Base-by-base conservation (phyloP, 768 basidiomycete genomes). In the Psilocybe tampanensis region DNA sequence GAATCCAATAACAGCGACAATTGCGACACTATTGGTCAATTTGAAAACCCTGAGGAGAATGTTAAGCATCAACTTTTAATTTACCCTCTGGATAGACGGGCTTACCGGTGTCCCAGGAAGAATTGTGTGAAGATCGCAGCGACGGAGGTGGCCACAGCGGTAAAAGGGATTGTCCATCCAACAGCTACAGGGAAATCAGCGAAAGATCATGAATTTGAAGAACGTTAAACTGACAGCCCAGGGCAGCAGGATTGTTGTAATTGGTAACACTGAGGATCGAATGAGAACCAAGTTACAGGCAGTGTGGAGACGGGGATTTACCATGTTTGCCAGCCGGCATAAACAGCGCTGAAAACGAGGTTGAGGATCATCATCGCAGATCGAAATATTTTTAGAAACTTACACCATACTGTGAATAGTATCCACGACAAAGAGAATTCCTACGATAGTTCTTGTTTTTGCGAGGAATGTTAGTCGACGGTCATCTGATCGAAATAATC, bases 101-200 rank as follows among this genome's bases (percentile, higher is more conserved):
- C 73, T 17, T 54, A 75, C 81, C 81, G 75, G 60, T 77, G 72
- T 0, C 70, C 76, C n/a, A 84, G 68, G 69, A 80, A 83, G 32
- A 68, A 59, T 58, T 85, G 83, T 0, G 82, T 81, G 21, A 81
- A 68, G 26, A 83, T 60, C 1, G 81, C 82, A 26, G 79, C 74
- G 2, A 80, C 65, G 0, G 79, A 71, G 8, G 76, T 81, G 3
- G 75, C 78, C 17, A 76, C 66, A 3, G 81, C 78, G 0, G 81
- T 83, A 58, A 84, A 80, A 4, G 77, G 75, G 41, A 81, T 78
- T 4, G 77, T 78, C 81, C 82, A 84, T 42, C 67, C 67, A 50
- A 76, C 71, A 39, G 63, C 79, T 81, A 18, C 9, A 60, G 1
- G 47, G 64, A 45, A 32, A 12, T 33, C 9, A 45, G n/a, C 36